A percentile compares a stretch with the other conserved stretches of the same genome.
phyloP scores from a whole-genome alignment of 2,329 filamentous ascomycete genomes.

The Triangularia verruculosa region DNA sequence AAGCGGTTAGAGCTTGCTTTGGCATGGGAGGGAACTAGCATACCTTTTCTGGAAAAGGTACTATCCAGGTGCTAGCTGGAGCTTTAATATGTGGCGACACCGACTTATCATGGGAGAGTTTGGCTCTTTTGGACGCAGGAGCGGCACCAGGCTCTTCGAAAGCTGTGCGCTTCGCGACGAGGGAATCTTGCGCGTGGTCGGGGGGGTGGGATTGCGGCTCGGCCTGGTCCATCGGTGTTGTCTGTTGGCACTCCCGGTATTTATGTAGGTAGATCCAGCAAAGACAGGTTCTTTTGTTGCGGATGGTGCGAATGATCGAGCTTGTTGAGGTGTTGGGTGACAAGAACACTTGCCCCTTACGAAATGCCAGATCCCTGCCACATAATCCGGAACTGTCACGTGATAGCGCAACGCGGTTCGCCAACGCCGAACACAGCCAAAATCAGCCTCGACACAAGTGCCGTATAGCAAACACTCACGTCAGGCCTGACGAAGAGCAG shows the following conservation, averaged over 20 bases:
- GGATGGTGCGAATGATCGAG: neutral
- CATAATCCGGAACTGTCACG: too few relatives aligned
- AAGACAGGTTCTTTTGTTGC: neutral
- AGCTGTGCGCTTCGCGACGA: conserved; percentile 65
- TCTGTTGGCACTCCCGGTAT: neutral
- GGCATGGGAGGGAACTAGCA: conserved; percentile 17
- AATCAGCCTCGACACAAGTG: too few relatives aligned
- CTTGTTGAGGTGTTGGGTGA: neutral
- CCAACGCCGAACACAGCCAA: too few relatives aligned
- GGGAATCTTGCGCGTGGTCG: neutral
- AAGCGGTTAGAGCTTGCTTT: conserved; percentile 18
- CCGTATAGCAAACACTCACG: too few relatives aligned
- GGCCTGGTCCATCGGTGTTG: neutral
- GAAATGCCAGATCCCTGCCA: too few relatives aligned
- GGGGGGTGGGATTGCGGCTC: neutral
- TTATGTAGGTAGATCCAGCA: neutral
- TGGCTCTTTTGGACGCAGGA: conserved; percentile 61
- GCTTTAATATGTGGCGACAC: conserved; percentile 43
- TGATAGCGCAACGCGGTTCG: too few relatives aligned
- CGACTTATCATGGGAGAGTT: conserved; percentile 32
- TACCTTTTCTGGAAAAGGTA: conserved; percentile 85
- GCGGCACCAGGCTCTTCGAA: conserved; percentile 59
- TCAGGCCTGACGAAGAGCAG: too few relatives aligned
- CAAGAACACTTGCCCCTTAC: too few relatives aligned
- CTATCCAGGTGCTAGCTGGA: conserved; percentile 41